Evolutionary conservation across 805 yeast genomes (phyloP).

Genomic region (Vanderwaltozyma yarrowii): DNA sequence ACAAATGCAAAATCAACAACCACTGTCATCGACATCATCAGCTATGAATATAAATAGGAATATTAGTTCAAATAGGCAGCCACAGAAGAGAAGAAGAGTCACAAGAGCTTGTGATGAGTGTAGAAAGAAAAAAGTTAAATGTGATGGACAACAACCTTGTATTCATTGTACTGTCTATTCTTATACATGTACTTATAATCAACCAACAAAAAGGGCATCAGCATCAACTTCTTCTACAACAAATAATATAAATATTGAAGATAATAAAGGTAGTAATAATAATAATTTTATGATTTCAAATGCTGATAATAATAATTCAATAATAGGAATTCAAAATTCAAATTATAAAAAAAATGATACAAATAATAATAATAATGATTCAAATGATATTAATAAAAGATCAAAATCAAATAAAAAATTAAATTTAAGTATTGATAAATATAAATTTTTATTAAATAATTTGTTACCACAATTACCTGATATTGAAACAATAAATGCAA

Average conservation of each 20-base stretch:
- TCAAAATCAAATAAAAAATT: not conserved
- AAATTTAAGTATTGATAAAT: slow-evolving; percentile 2
- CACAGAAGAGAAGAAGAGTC: slow-evolving; percentile 30
- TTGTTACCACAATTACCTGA: slow-evolving; percentile 16
- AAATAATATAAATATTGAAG: not conserved
- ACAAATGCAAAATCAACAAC: too few relatives aligned
- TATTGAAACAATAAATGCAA: slow-evolving; percentile 9
- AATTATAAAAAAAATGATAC: not conserved
- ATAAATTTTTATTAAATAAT: slow-evolving; percentile 10
- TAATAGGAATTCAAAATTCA: too few relatives aligned
- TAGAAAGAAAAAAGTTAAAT: slow-evolving; percentile 65
- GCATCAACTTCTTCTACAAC: not conserved
- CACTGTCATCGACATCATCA: too few relatives aligned
- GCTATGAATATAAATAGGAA: not conserved
- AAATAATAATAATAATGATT: not conserved
- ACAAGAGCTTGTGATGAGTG: slow-evolving; percentile 41
- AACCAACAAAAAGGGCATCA: slow-evolving; percentile 39
- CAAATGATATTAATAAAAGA: not conserved
- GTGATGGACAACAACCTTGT: slow-evolving; percentile 79
- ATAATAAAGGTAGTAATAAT: not conserved
- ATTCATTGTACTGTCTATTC: slow-evolving; percentile 83
- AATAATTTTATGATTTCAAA: not conserved
- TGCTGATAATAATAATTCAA: too few relatives aligned
- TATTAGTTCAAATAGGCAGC: not conserved
- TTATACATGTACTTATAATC: slow-evolving; percentile 75